Percentiles rank a stretch among this genome's conserved stretches.
phyloP scores from a whole-genome alignment of 1,139 yeast species.

The Diutina siamensis region DNA sequence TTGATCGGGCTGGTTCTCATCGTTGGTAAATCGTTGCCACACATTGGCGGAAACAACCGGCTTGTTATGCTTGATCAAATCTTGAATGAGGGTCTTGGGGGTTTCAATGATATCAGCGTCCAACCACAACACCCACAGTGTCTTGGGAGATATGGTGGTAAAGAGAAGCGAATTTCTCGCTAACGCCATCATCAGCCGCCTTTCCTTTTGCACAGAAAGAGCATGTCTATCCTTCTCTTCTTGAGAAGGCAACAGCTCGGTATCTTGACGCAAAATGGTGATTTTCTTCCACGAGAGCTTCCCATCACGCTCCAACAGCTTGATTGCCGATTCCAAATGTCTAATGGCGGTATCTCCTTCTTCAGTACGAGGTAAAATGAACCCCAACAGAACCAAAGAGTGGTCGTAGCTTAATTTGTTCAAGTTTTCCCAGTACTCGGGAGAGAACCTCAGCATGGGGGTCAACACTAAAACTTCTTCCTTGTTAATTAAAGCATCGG shows the following conservation, averaged over 20 bases:
- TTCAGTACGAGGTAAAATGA: conserved; percentile 70
- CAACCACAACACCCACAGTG: conserved; percentile 93
- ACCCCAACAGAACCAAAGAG: conserved; percentile 74
- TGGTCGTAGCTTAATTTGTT: conserved; percentile 71
- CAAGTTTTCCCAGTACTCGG: conserved; percentile 80
- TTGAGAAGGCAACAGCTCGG: conserved; percentile 58
- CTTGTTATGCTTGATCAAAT: conserved; percentile 74
- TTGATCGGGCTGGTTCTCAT: conserved; percentile 43
- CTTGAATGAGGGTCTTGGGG: conserved; percentile 72
- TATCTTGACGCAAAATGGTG: conserved; percentile 84
- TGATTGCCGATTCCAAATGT: conserved; percentile 61
- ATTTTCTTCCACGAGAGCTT: conserved; percentile 63
- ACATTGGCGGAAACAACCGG: conserved; percentile 89
- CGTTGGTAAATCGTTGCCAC: conserved; percentile 65
- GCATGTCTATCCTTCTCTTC: conserved; percentile 66
- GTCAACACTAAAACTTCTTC: conserved; percentile 79
- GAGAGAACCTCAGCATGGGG: conserved; percentile 79
- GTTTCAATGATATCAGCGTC: conserved; percentile 92
- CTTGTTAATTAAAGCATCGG: conserved; percentile 56
- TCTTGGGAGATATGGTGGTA: conserved; percentile 80
- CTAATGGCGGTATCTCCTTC: conserved; percentile 75
- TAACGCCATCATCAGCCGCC: conserved; percentile 84
- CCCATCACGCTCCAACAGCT: conserved; percentile 32
- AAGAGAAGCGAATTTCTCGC: conserved; percentile 87
- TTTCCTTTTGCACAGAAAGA: conserved; percentile 70